A percentile compares a stretch with the other conserved stretches of the same genome.
Evolutionary conservation across 228 moss, liverwort and hornwort species (phyloP).

Genomic region (Sphagnum fallax): DNA sequence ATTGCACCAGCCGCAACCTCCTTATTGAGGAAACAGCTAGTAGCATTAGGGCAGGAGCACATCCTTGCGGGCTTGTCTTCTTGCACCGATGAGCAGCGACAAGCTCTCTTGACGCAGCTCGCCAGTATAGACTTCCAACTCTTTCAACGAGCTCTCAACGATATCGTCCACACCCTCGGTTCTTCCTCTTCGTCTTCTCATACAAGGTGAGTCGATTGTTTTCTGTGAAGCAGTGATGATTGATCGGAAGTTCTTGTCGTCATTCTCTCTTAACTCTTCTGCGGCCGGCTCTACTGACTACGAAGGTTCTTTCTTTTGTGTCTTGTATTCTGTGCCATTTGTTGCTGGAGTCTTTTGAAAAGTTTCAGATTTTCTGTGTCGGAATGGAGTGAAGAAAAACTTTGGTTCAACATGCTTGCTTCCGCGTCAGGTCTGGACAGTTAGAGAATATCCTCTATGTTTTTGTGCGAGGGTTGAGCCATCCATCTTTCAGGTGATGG

Average conservation of each 20-base stretch:
- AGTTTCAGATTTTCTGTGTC: too few species aligned
- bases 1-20: constrained; percentile 16
- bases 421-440: too few species aligned
- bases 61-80: constrained; percentile 50
- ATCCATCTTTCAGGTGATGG: too few species aligned
- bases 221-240: neutral
- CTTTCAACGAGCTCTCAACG: constrained; percentile 58
- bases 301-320: too few species aligned
- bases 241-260: neutral
- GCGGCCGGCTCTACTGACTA: neutral
- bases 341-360: neutral
- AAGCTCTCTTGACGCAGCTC: constrained; percentile 50
- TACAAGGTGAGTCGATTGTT: too few species aligned
- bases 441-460: too few species aligned
- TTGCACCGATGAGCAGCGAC: constrained; percentile 29
- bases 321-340: too few species aligned
- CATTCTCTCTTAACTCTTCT: neutral
- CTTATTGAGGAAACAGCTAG: constrained; percentile 54
- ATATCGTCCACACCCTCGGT: constrained; percentile 25
- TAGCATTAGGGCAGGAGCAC: constrained; percentile 64
- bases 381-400: too few species aligned
- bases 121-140: constrained; percentile 53
- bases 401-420: too few species aligned
- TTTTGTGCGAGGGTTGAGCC: too few species aligned
- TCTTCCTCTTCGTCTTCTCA: constrained; percentile 1